Conservation (phyloP, 2,329 filamentous ascomycete genomes). For the Aspergillus uvarum region DNA sequence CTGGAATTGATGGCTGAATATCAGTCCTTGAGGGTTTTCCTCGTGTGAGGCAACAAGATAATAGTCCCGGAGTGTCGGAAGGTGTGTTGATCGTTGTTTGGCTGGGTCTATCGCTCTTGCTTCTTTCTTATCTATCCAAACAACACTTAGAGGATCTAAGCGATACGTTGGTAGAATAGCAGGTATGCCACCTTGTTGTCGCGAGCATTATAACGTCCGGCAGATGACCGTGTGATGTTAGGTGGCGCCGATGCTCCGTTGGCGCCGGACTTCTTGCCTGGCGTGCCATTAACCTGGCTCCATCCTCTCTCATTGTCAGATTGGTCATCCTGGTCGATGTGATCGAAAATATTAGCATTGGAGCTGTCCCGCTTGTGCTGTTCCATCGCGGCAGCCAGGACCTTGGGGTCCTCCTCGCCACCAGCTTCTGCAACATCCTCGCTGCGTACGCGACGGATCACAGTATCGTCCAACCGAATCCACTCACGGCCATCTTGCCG, state of each 20-base stretch:
- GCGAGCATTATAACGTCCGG: constrained; percentile 61
- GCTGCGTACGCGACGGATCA: constrained; percentile 77
- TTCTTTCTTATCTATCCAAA: neutral
- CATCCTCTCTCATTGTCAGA: constrained; percentile 65
- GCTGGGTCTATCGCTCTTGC: neutral
- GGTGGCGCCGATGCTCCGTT: constrained; percentile 56
- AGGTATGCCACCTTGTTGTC: constrained; percentile 98
- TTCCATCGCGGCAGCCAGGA: constrained; percentile 65
- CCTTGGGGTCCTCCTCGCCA: constrained; percentile 73
- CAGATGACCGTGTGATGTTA: constrained; percentile 59
- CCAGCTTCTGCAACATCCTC: constrained; percentile 88
- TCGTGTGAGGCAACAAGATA: neutral
- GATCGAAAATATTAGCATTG: constrained; percentile 73
- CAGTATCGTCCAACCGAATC: constrained; percentile 93
- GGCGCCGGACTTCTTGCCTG: constrained; percentile 69
- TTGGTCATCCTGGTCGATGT: constrained; percentile 64
- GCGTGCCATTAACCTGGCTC: constrained; percentile 77
- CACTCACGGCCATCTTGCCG: constrained; percentile 94
- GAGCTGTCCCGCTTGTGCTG: constrained; percentile 58
- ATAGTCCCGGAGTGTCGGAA: neutral
- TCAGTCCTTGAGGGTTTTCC: neutral
- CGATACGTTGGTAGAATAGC: constrained; percentile 84
- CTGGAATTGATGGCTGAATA: neutral
- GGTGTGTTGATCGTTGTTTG: neutral
- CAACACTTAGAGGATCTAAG: constrained; percentile 20